Conservation (phyloP, 495 filamentous ascomycete genomes). For the Penicillium ochrochloron region DNA sequence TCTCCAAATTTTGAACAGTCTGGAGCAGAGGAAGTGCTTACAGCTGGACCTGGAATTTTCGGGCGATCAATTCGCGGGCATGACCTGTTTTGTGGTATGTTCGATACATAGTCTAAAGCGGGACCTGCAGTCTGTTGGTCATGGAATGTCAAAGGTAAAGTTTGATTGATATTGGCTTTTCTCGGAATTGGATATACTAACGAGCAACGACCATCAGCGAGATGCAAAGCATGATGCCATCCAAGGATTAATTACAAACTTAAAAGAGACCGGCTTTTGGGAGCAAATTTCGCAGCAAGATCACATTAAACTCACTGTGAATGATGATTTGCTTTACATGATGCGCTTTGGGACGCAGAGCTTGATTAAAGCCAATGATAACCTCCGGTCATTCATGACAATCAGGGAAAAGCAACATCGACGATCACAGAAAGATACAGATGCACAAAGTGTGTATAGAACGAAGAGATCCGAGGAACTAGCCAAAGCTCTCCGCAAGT, state of each 20-base stretch:
- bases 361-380: conserved; percentile 1
- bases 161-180: neutral
- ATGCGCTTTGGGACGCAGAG: conserved; percentile 11
- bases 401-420: neutral
- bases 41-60: conserved; percentile 8
- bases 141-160: neutral
- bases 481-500: neutral
- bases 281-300: neutral
- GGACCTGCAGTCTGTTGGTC: neutral
- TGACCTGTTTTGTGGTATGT: conserved; percentile 1
- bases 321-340: conserved; percentile 21
- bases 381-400: neutral
- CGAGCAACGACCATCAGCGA: neutral
- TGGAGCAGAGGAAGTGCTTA: neutral
- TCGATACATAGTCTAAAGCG: neutral
- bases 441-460: neutral
- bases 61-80: conserved; percentile 3
- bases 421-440: neutral
- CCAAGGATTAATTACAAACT: conserved; percentile 1
- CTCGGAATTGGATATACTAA: neutral
- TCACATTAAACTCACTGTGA: conserved; percentile 2
- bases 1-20: neutral
- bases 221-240: conserved; percentile 9
- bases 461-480: conserved; percentile 14
- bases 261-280: conserved; percentile 13